Conservation (phyloP, 768 basidiomycete species). For the Lactarius akahatsu region DNA sequence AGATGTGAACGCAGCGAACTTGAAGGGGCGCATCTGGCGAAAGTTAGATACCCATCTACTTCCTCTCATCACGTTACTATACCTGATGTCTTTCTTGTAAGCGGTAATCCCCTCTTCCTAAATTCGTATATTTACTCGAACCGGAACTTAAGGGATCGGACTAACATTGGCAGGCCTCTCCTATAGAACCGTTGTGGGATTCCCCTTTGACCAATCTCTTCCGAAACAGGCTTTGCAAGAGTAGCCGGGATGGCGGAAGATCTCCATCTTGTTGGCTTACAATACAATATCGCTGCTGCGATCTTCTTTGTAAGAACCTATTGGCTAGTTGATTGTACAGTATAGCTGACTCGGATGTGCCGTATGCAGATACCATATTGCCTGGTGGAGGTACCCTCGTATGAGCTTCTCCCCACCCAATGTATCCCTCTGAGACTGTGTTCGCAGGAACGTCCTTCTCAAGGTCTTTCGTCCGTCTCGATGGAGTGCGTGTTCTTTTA, state of each 20-base stretch:
- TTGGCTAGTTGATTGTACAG: background rate
- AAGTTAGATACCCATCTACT: slow-evolving; percentile 24
- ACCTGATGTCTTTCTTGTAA: slow-evolving; percentile 29
- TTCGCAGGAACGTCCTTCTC: slow-evolving; percentile 39
- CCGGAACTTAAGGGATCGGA: slow-evolving; percentile 28
- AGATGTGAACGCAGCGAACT: background rate
- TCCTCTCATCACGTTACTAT: slow-evolving; percentile 23
- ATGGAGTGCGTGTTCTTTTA: slow-evolving; percentile 36
- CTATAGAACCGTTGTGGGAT: background rate
- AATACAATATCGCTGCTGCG: slow-evolving; percentile 41
- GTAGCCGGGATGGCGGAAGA: slow-evolving; percentile 46
- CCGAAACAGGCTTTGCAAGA: slow-evolving; percentile 29
- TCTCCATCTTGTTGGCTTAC: slow-evolving; percentile 37
- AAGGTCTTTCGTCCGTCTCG: slow-evolving; percentile 39
- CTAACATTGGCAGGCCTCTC: slow-evolving; percentile 24
- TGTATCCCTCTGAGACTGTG: background rate
- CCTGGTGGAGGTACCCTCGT: slow-evolving; percentile 42
- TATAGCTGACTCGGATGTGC: background rate
- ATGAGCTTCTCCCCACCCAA: slow-evolving; percentile 21
- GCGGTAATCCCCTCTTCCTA: background rate
- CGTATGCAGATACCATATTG: slow-evolving; percentile 39
- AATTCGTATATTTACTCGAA: background rate
- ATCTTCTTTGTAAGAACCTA: slow-evolving; percentile 39
- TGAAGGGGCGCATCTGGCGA: slow-evolving; percentile 23
- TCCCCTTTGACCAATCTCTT: background rate